These are phyloP conservation scores for Penicillium roqueforti DNA, from an alignment of 495 filamentous ascomycete genomes.

Conservation along the genomic window DNA sequence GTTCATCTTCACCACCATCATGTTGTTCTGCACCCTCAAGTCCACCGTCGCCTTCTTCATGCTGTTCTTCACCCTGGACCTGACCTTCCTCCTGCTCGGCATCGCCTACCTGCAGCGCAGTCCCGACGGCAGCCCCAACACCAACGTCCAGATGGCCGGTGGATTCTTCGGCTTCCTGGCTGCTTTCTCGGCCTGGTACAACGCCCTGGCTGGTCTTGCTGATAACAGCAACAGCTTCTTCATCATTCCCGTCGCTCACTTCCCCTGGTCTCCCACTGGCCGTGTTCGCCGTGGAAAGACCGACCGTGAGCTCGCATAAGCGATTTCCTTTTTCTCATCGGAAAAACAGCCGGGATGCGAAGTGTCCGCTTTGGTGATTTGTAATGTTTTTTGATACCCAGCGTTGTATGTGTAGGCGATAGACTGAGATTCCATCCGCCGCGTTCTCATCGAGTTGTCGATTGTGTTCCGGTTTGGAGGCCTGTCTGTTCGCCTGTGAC, in stretches of 20 bases:
- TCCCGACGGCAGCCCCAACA: conserved; percentile 39
- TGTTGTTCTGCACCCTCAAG: conserved; percentile 83
- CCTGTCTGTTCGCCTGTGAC: conserved; percentile 2
- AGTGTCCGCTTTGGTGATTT: conserved; percentile 9
- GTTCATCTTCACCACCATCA: conserved; percentile 96
- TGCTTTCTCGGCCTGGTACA: conserved; percentile 94
- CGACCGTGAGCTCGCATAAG: conserved; percentile 39
- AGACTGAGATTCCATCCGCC: not conserved
- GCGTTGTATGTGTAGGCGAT: conserved; percentile 19
- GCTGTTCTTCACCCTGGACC: conserved; percentile 89
- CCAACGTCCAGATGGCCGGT: conserved; percentile 65
- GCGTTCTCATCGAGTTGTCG: conserved; percentile 13
- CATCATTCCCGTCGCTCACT: conserved; percentile 88
- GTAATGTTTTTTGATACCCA: conserved; percentile 41
- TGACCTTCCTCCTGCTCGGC: conserved; percentile 86
- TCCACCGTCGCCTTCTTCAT: conserved; percentile 96
- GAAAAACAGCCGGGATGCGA: conserved; percentile 5
- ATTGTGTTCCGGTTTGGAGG: not conserved
- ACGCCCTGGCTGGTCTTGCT: conserved; percentile 90
- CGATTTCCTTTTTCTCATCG: not conserved
- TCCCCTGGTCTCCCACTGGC: conserved; percentile 93
- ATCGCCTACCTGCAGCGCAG: conserved; percentile 61
- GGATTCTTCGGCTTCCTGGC: conserved; percentile 85
- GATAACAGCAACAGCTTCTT: conserved; percentile 92
- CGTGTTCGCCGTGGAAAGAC: conserved; percentile 53